These are phyloP conservation scores for Ceratobasidium sp. DNA, from an alignment of 1,284 basidiomycete species.

Conservation along the genomic window DNA sequence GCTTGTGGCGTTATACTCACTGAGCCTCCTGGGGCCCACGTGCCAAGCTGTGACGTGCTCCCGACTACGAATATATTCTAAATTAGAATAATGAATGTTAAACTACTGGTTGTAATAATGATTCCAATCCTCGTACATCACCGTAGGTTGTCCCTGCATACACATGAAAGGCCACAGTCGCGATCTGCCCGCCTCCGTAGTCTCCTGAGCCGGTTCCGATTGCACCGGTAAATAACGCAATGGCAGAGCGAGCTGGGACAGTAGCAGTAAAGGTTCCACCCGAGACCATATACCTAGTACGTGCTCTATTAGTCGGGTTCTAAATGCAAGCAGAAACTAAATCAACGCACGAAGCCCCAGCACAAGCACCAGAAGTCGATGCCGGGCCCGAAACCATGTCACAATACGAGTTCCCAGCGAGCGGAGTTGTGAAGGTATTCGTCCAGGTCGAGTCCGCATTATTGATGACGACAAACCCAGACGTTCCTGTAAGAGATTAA, in stretches of 20 bases:
- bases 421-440: constrained; percentile 60
- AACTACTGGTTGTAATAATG: background rate
- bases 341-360: constrained; percentile 57
- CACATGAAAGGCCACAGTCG: constrained; percentile 2
- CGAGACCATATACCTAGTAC: constrained; percentile 57
- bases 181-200: background rate
- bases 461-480: constrained; percentile 70
- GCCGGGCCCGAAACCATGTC: constrained; percentile 62
- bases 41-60: background rate
- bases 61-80: constrained; percentile 3
- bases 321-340: background rate
- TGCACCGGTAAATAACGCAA: constrained; percentile 65
- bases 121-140: constrained; percentile 9
- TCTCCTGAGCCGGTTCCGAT: constrained; percentile 9
- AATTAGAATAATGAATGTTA: background rate
- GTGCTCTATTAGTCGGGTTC: background rate
- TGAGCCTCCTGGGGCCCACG: too few relatives aligned
- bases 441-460: constrained; percentile 64
- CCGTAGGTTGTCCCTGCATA: background rate
- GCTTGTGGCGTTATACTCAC: background rate
- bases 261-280: constrained; percentile 61
- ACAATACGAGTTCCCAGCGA: constrained; percentile 66
- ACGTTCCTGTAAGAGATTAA: constrained; percentile 40
- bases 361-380: constrained; percentile 53
- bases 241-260: constrained; percentile 60